phyloP scores from a whole-genome alignment of 2,329 filamentous ascomycete genomes.

The Trichoderma arundinaceum region DNA sequence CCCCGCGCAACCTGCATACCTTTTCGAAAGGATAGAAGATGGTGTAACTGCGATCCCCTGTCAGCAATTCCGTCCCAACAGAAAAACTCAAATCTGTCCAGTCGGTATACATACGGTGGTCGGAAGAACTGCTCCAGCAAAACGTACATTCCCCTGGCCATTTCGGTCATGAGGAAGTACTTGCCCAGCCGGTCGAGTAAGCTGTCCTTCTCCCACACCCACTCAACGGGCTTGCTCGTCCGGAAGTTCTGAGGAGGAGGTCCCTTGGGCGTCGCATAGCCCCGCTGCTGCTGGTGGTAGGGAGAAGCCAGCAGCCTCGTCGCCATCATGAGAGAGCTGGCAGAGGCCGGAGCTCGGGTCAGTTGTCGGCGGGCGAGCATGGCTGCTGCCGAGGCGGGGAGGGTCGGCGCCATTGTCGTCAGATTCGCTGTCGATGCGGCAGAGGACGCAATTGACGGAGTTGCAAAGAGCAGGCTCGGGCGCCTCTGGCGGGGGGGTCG shows the following conservation, averaged over 20 bases:
- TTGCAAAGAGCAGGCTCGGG: slow-evolving; percentile 34
- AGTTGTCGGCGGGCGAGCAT: slow-evolving; percentile 48
- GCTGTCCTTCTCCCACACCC: slow-evolving; percentile 79
- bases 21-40: slow-evolving; percentile 99
- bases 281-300: slow-evolving; percentile 42
- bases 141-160: slow-evolving; percentile 97
- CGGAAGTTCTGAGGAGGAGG: slow-evolving; percentile 83
- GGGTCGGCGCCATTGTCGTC: slow-evolving; percentile 43
- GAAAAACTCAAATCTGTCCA: neutral
- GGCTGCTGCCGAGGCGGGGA: slow-evolving; percentile 41
- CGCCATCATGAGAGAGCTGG: slow-evolving; percentile 34
- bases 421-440: slow-evolving; percentile 31
- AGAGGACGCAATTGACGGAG: slow-evolving; percentile 39
- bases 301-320: slow-evolving; percentile 29
- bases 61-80: slow-evolving; percentile 26
- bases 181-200: slow-evolving; percentile 84
- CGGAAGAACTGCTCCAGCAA: slow-evolving; percentile 97
- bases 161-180: slow-evolving; percentile 95
- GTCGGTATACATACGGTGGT: slow-evolving; percentile 77
- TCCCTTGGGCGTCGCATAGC: slow-evolving; percentile 73
- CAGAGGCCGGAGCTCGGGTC: slow-evolving; percentile 37
- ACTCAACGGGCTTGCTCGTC: slow-evolving; percentile 72
- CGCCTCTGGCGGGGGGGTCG: slow-evolving; percentile 28
- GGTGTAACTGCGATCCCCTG: slow-evolving; percentile 72
- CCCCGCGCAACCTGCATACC: slow-evolving; percentile 48